Evolutionary conservation across 352 stramenopile species (phyloP).

Genomic region (Phytophthora hybrid): DNA sequence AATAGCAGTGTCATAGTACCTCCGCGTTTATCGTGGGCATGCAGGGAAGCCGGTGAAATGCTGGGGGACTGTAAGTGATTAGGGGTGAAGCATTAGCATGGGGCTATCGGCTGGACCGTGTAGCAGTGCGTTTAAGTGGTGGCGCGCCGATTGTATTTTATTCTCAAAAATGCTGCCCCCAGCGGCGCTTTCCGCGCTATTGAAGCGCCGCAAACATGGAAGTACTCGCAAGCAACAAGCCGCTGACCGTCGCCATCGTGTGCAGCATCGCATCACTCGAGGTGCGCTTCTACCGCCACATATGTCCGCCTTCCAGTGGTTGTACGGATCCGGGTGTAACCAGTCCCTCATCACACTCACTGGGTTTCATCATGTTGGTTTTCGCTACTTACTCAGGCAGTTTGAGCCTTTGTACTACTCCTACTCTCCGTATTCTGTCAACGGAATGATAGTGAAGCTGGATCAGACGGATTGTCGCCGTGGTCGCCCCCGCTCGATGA

Average conservation of each 20-base stretch:
- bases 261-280: background rate
- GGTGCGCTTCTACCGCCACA: too few species aligned
- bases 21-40: too few species aligned
- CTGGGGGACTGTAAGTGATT: conserved; percentile 7
- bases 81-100: conserved; percentile 11
- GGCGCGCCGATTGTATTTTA: background rate
- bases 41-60: too few species aligned
- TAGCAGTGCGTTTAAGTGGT: conserved; percentile 6
- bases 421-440: conserved; percentile 5
- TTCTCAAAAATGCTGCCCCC: background rate
- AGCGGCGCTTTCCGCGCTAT: background rate
- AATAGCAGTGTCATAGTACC: too few species aligned
- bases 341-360: conserved; percentile 10
- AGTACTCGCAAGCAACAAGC: too few species aligned
- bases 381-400: background rate
- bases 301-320: conserved; percentile 6
- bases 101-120: background rate
- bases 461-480: background rate
- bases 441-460: conserved; percentile 1
- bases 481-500: too few species aligned
- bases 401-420: conserved; percentile 6
- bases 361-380: background rate
- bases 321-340: conserved; percentile 3
- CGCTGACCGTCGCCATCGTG: too few species aligned
- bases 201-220: background rate